Evolutionary conservation across 208 protist species (phyloP).

Genomic region (Plasmodiophora brassicae): DNA sequence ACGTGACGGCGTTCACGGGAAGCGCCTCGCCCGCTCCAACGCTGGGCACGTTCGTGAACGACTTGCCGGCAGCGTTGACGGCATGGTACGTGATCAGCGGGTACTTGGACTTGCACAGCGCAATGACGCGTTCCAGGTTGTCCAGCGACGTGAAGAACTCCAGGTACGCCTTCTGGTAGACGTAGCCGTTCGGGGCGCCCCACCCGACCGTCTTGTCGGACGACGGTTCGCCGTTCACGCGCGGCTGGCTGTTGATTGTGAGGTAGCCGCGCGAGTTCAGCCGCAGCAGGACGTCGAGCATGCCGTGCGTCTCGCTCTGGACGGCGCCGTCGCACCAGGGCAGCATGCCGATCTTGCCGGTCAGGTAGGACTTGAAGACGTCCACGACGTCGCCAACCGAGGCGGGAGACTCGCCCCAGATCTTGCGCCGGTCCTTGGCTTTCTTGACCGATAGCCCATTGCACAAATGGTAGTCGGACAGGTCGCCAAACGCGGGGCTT

Average conservation of each 20-base stretch:
- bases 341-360: slow-evolving; percentile 37
- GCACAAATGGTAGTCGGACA: slow-evolving; percentile 65
- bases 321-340: slow-evolving; percentile 51
- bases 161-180: slow-evolving; percentile 74
- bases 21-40: slow-evolving; percentile 44
- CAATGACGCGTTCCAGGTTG: slow-evolving; percentile 54
- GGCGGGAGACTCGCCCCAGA: neutral
- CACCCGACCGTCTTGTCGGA: slow-evolving; percentile 67
- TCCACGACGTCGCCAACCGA: neutral
- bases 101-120: slow-evolving; percentile 32
- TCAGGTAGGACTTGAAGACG: slow-evolving; percentile 37
- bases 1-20: slow-evolving; percentile 67
- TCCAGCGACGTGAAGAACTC: slow-evolving; percentile 67
- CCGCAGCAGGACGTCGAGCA: slow-evolving; percentile 65
- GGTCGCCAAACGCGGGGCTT: slow-evolving; percentile 68
- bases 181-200: slow-evolving; percentile 63
- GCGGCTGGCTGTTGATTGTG: slow-evolving; percentile 83
- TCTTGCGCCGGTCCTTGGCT: neutral
- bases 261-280: slow-evolving; percentile 77
- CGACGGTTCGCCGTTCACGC: slow-evolving; percentile 73
- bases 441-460: neutral
- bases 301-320: slow-evolving; percentile 39
- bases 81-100: slow-evolving; percentile 61
- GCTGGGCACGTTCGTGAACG: slow-evolving; percentile 35
- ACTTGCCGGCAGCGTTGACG: slow-evolving; percentile 54